A percentile compares a stretch with the other conserved stretches of the same genome.
Conservation (phyloP, 306 rosid species). For the Trifolium repens region DNA sequence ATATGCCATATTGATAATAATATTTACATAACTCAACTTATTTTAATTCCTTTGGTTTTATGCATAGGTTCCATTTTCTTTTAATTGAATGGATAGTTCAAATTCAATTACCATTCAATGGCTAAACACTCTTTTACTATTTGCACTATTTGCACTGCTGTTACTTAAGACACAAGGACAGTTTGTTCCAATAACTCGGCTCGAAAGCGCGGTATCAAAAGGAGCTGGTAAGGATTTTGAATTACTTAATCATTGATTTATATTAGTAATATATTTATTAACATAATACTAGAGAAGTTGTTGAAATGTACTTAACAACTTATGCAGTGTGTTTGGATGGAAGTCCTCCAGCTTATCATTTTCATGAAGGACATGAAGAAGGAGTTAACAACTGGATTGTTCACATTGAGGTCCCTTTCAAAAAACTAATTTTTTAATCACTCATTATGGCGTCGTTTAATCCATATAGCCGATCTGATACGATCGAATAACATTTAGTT, state of each 20-base stretch:
- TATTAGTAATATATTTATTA: neutral
- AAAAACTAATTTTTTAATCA: neutral
- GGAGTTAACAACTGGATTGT: constrained; percentile 82
- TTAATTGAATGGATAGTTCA: constrained; percentile 57
- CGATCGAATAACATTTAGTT: neutral
- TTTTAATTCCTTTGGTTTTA: constrained; percentile 16
- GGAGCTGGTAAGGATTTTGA: constrained; percentile 82
- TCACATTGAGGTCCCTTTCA: constrained; percentile 68
- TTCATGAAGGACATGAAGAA: constrained; percentile 65
- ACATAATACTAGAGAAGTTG: constrained; percentile 4
- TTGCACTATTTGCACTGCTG: constrained; percentile 42
- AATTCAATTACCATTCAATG: constrained; percentile 47
- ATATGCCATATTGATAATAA: neutral
- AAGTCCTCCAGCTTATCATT: constrained; percentile 94
- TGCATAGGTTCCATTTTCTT: constrained; percentile 22
- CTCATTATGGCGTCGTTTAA: neutral
- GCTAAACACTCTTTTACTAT: constrained; percentile 50
- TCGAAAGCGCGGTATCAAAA: constrained; percentile 65
- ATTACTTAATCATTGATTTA: neutral
- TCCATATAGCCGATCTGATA: neutral
- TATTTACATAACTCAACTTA: neutral
- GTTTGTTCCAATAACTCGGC: constrained; percentile 63
- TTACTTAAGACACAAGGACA: constrained; percentile 54
- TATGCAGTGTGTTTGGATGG: constrained; percentile 93
- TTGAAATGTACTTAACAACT: constrained; percentile 38